Conservation (phyloP, 192 early-diverging fungal species). For the Coemansia sp. region DNA sequence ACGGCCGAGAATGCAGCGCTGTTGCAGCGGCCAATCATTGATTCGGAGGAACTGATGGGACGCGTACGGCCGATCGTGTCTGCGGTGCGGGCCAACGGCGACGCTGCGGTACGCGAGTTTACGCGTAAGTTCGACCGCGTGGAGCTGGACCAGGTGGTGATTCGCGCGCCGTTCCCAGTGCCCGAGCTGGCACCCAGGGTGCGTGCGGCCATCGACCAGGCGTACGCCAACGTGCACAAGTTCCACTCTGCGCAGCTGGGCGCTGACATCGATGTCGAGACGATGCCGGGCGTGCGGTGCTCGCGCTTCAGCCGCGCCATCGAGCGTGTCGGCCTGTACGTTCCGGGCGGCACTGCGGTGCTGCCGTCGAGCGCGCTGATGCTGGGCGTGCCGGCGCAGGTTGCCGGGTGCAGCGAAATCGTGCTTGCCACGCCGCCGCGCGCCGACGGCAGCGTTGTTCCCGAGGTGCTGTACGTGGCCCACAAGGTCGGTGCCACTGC, state of each 20-base stretch:
- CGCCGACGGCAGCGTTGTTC: constrained; percentile 84
- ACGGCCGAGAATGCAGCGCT: constrained; percentile 59
- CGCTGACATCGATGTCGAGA: constrained; percentile 77
- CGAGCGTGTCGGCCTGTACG: constrained; percentile 94
- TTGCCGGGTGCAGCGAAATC: constrained; percentile 94
- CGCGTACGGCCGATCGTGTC: constrained; percentile 90
- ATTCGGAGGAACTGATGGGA: constrained; percentile 83
- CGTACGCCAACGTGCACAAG: constrained; percentile 86
- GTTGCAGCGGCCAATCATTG: constrained; percentile 87
- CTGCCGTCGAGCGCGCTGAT: constrained; percentile 94
- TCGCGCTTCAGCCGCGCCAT: constrained; percentile 91
- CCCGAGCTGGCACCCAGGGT: constrained; percentile 64
- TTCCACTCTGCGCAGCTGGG: constrained; percentile 94
- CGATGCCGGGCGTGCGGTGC: constrained; percentile 97
- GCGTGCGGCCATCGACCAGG: constrained; percentile 86
- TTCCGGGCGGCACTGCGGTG: constrained; percentile 97
- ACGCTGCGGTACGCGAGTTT: constrained; percentile 77
- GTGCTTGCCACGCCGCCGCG: constrained; percentile 95
- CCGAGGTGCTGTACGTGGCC: constrained; percentile 98
- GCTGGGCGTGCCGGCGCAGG: constrained; percentile 96
- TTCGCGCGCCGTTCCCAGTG: constrained; percentile 80
- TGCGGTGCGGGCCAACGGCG: constrained; percentile 78
- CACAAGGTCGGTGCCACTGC: constrained; percentile 93
- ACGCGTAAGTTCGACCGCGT: constrained; percentile 93
- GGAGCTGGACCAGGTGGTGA: constrained; percentile 64